These are phyloP conservation scores for Xylaria grammica DNA, from an alignment of 495 filamentous ascomycete genomes.

Conservation along the genomic window DNA sequence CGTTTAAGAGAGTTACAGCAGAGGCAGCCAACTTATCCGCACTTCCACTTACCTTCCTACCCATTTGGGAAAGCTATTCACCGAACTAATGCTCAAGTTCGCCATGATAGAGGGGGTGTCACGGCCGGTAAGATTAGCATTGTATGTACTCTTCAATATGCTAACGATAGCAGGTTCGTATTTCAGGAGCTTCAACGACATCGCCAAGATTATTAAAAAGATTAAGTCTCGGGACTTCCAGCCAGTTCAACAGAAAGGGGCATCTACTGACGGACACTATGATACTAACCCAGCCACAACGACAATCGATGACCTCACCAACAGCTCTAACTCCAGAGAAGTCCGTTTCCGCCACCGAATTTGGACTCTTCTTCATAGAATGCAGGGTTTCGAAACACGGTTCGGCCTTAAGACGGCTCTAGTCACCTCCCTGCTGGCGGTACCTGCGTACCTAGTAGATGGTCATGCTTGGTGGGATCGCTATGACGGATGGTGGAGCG, in stretches of 20 bases:
- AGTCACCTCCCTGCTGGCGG: conserved; percentile 54
- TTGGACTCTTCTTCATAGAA: conserved; percentile 56
- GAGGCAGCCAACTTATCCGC: conserved; percentile 36
- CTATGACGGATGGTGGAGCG: conserved; percentile 62
- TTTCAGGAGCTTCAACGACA: conserved; percentile 55
- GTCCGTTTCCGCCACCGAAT: conserved; percentile 46
- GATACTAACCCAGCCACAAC: conserved; percentile 28
- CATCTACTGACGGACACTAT: conserved; percentile 30
- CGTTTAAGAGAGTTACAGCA: conserved; percentile 56
- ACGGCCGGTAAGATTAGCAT: conserved; percentile 32
- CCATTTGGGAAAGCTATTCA: conserved; percentile 57
- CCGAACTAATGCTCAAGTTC: conserved; percentile 59
- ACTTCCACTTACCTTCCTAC: conserved; percentile 55
- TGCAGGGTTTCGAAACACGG: conserved; percentile 63
- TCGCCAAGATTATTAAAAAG: conserved; percentile 39
- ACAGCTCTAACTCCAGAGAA: conserved; percentile 31
- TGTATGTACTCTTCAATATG: conserved; percentile 32
- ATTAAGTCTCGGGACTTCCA: conserved; percentile 34
- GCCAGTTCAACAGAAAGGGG: conserved; percentile 31
- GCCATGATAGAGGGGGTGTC: conserved; percentile 63
- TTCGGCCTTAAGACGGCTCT: conserved; percentile 63
- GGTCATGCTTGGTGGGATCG: conserved; percentile 57
- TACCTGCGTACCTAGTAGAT: conserved; percentile 57
- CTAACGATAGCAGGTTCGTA: conserved; percentile 44
- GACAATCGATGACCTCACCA: conserved; percentile 32